Base-by-base conservation (phyloP, 768 basidiomycete genomes). In the Amanita exitialis region DNA sequence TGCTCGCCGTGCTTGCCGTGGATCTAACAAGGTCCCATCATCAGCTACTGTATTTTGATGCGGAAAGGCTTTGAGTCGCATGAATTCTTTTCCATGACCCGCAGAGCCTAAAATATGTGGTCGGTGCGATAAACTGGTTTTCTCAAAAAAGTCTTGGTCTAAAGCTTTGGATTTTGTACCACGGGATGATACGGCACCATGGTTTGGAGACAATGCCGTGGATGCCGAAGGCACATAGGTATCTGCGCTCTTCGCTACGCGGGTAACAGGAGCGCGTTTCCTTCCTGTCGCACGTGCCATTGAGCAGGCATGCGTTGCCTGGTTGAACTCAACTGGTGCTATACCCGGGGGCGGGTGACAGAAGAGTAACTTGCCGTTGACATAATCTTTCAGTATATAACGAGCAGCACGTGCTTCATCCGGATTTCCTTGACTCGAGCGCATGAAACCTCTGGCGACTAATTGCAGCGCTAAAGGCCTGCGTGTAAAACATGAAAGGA, bases 361-460 rank as follows among this genome's bases (percentile, higher is more conserved):
- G 64, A 79, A 97, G 7, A 98, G 74, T 0, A 99, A 74, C 59
- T 90, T 92, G 21, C 89, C 96, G 58, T 87, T 93, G 54, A 98
- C 93, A 61, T 94, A 99, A 68, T 99, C 96, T 65, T 99, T 99
- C 44, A 99, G 75, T 51, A 99, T 74, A 61, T 86, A 86, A 53
- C 96, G 82, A 13, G 95, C 90, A 0, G 96, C 81, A 47, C 92
- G 84, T 27, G 96, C 91, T 62, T 97, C 93, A 62, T 99, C 96
- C 8, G 95, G 94, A 66, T 94, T 96, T 38, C 96, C 96, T 69
- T 94, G 91, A 1, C 95, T 91, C 1, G 93, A 82, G 35, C 95
- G 82, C 61, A 83, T 88, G 66, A 87, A 96, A 30, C 96, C 96
- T 58, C 95, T 75, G 25, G 82, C 95, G 59, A 98, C 96, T 99